Percentiles rank a stretch among this genome's conserved stretches.
Evolutionary conservation across 768 basidiomycete species (phyloP).

Genomic region (Dacryopinax spathularia): DNA sequence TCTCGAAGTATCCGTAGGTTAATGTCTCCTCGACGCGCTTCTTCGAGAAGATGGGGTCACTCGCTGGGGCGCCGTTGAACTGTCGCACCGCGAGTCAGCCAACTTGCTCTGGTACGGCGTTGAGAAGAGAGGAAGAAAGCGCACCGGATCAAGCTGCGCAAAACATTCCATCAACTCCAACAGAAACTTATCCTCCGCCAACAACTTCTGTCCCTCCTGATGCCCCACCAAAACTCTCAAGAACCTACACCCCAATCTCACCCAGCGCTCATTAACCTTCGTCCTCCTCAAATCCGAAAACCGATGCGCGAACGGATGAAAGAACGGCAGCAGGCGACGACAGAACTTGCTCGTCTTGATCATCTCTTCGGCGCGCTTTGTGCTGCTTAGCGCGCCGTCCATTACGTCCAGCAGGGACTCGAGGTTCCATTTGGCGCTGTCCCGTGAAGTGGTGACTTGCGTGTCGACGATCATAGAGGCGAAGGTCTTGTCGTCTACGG

Average conservation of each 20-base stretch:
- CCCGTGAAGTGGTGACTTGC: constrained; percentile 41
- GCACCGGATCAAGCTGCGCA: constrained; percentile 80
- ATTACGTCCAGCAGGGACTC: constrained; percentile 77
- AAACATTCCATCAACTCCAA: constrained; percentile 74
- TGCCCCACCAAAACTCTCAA: constrained; percentile 71
- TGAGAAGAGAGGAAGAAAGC: no score
- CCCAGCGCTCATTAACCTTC: constrained; percentile 72
- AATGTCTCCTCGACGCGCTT: constrained; percentile 66
- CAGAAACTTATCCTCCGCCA: constrained; percentile 76
- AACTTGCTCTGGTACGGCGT: background rate
- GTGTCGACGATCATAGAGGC: constrained; percentile 73
- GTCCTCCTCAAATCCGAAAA: constrained; percentile 70
- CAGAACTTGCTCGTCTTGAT: constrained; percentile 82
- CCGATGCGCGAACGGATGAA: constrained; percentile 70
- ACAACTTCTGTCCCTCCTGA: constrained; percentile 69
- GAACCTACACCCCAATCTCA: constrained; percentile 67
- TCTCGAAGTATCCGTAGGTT: constrained; percentile 86
- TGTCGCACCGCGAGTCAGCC: constrained; percentile 2
- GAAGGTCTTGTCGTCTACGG: constrained; percentile 91
- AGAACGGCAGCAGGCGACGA: constrained; percentile 82
- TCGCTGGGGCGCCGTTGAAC: constrained; percentile 14
- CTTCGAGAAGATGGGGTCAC: constrained; percentile 48
- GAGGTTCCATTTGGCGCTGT: constrained; percentile 84
- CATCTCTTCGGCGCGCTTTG: constrained; percentile 86
- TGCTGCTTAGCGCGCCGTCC: constrained; percentile 83